Evolutionary conservation across 805 yeast genomes (phyloP).

Genomic region (Metschnikowia peoriensis): DNA sequence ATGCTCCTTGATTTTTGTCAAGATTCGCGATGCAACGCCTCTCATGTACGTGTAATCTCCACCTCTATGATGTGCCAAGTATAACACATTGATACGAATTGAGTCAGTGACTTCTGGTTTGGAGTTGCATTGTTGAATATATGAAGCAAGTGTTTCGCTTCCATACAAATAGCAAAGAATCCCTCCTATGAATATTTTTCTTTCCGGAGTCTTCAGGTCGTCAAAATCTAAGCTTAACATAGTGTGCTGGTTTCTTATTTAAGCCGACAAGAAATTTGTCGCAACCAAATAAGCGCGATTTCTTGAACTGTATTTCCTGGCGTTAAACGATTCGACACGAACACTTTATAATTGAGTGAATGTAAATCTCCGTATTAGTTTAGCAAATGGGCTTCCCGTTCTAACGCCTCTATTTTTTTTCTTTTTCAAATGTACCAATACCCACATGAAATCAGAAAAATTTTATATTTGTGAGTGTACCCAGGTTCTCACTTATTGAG

Average conservation of each 20-base stretch:
- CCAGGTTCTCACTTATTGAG: background rate
- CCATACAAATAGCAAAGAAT: conserved; percentile 45
- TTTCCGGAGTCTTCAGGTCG: conserved; percentile 5
- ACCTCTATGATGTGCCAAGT: conserved; percentile 48
- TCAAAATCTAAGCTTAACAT: conserved; percentile 17
- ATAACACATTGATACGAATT: conserved; percentile 39
- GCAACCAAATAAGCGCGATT: too few species aligned
- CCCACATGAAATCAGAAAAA: background rate
- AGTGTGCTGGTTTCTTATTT: background rate
- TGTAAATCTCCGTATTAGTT: too few species aligned
- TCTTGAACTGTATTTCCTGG: too few species aligned
- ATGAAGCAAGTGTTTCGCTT: conserved; percentile 26
- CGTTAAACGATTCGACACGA: too few species aligned
- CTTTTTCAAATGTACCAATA: background rate
- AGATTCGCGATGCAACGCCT: conserved; percentile 37
- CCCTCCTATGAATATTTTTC: conserved; percentile 41
- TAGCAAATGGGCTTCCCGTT: too few species aligned
- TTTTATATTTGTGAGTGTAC: too few species aligned
- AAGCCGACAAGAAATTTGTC: too few species aligned
- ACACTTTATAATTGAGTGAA: too few species aligned
- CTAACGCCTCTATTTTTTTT: too few species aligned
- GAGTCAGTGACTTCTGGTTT: conserved; percentile 10
- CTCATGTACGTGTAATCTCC: conserved; percentile 38
- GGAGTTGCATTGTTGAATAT: conserved; percentile 21
- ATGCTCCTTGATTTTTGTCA: conserved; percentile 24